Evolutionary conservation across 805 yeast genomes (phyloP), one percentile per base, ranked within the genome.

Genomic region (Schwanniomyces occidentalis): DNA sequence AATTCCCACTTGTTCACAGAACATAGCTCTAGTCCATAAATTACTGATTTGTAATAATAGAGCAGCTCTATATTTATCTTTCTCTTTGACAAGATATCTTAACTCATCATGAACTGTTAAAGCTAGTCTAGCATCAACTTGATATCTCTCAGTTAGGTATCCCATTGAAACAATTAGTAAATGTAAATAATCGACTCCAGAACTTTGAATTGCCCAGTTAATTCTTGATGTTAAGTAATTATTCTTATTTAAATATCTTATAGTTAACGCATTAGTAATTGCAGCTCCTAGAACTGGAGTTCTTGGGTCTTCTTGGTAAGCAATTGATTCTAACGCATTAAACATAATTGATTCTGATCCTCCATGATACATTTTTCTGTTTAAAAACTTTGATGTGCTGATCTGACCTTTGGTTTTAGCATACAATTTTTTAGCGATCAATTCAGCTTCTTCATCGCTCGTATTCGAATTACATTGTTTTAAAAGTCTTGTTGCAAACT

Each of bases 181-280:
- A 56, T 93, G 99, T 34, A 93, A 68, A 52, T 95, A 93, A 56
- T 93, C 99, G 13, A 95, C 99, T 23, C 99, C 99, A 1, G 96
- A 87, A 15, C 96, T 87, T 58, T 93, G 99, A 54, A 93, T 93
- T 0, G 96, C 87, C 99, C 99, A 93, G 52, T 93, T 93, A 44
- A 90, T 82, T 50, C 99, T 64, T 2, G 96, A 88, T 0, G 99
- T 93, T 45, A 93, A 62, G 54, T 82, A 93, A 42, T 76, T 76
- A 24, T 76, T 65, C 27, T 76, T 78, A 46, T 68, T 67, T 47
- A 93, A 68, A 55, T 91, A 82, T 34, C 68, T 65, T 27, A 76
- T 73, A 46, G 75, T 73, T 38, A 93, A 65, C 0, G 98, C 96
- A 38, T 78, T 78, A 0, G 99, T 93, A 30, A 93, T 88, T 9